Base-by-base conservation (phyloP, 164 flowering plant genomes). In the Platanus orientalis region DNA sequence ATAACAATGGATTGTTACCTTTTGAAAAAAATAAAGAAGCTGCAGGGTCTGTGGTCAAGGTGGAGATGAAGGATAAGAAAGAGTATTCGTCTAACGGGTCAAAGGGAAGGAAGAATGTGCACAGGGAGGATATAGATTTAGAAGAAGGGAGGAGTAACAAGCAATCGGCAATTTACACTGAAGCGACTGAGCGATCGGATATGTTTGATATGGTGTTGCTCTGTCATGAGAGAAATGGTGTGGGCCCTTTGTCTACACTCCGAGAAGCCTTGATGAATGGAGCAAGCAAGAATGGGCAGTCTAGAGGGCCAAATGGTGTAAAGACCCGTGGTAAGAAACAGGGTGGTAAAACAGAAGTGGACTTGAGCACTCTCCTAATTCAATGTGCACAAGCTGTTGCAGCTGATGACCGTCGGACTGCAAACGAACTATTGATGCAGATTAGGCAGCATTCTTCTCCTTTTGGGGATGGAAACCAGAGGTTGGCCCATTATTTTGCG, bases 381-480 rank as follows among this genome's bases (percentile, higher is more conserved):
- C 71, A 60, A 19, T 89, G 96, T 79, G 96, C 96, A 21, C 95
- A 92, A 63, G 80, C 91, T 53, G 89, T 89, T 28, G 89, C 95
- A 6, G 83, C 89, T 14, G 95, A 83, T 73, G 95, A 92, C 52
- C 76, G 76, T 3, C 76, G 81, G 66, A 86, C 60, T 60, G 84
- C 92, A 7, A 71, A 58, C 74, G 92, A 88, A 54, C 71, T 92
- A 29, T 73, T 92, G 44, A 89, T 75, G 77, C 81, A 86, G 74
- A 80, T 92, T 63, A 82, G 87, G 72, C 85, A 76, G 61, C 89
- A 92, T 28, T 76, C 98, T 29, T 82, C 95, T 61, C 90, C 86
- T 29, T 78, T 71, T 59, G 98, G 98, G 54, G 96, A 92, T 75
- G 92, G 90, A 19, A 76, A 64, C 47, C 90, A 89, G 77, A 79